Conservation (phyloP, 805 yeast genomes). For the Ogataea henricii region DNA sequence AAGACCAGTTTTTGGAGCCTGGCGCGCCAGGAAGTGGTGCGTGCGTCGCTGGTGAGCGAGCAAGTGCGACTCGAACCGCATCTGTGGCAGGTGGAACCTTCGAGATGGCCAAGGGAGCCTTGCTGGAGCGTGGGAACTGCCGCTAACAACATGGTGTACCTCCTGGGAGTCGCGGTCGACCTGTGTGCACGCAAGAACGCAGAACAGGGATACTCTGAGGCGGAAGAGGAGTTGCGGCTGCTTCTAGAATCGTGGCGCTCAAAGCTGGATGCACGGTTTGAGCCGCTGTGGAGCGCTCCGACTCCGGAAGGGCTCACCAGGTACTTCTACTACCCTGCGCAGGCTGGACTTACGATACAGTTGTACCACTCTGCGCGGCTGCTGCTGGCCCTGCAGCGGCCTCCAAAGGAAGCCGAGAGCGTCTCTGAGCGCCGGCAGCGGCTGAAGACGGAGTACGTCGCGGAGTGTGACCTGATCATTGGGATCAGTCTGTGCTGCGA, state of each 20-base stretch:
- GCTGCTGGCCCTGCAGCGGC: constrained; percentile 10
- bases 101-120: constrained; percentile 6
- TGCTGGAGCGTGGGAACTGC: constrained; percentile 11
- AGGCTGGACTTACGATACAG: constrained; percentile 17
- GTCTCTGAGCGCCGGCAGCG: constrained; percentile 2
- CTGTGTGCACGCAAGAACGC: constrained; percentile 1
- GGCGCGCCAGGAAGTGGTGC: constrained; percentile 13
- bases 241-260: constrained; percentile 12
- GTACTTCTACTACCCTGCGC: constrained; percentile 11
- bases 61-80: constrained; percentile 4
- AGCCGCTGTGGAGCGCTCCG: constrained; percentile 12
- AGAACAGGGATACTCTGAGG: background rate
- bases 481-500: constrained; percentile 17
- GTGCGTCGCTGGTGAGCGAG: constrained; percentile 7
- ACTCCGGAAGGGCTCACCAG: constrained; percentile 9
- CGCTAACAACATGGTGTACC: constrained; percentile 12
- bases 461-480: constrained; percentile 15
- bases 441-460: background rate
- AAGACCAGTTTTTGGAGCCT: constrained; percentile 17
- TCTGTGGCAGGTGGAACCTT: constrained; percentile 7
- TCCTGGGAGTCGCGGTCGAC: constrained; percentile 13
- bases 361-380: constrained; percentile 14
- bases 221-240: background rate
- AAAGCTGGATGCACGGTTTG: constrained; percentile 11
- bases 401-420: constrained; percentile 2